Conservation (phyloP, 345 rosid species). For the Linum trigynum region DNA sequence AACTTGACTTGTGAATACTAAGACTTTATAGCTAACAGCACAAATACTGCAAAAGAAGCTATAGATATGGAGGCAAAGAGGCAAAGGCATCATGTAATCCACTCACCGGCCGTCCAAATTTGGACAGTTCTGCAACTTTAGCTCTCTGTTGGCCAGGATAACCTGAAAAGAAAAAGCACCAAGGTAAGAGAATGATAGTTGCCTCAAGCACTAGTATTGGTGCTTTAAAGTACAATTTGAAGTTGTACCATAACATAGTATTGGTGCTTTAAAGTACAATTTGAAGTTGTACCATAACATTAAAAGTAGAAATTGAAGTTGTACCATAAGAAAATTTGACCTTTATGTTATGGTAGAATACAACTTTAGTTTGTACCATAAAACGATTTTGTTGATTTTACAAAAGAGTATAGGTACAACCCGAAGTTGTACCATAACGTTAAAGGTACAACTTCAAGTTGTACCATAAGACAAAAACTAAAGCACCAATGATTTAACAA, state of each 20-base stretch:
- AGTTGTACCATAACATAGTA: neutral
- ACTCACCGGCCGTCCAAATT: constrained; percentile 90
- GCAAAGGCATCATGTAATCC: neutral
- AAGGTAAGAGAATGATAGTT: neutral
- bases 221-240: neutral
- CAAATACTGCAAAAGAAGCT: too few species aligned
- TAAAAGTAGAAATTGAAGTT: too few species aligned
- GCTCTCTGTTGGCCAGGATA: constrained; percentile 34
- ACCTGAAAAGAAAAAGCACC: constrained; percentile 11
- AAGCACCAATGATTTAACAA: neutral
- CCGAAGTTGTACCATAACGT: too few species aligned
- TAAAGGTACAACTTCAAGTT: too few species aligned
- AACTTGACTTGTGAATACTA: neutral
- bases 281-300: too few species aligned
- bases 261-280: too few species aligned
- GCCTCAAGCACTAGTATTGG: neutral
- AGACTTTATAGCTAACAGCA: neutral
- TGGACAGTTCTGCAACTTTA: constrained; percentile 73
- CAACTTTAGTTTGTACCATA: too few species aligned
- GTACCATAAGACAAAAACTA: too few species aligned
- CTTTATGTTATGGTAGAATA: too few species aligned
- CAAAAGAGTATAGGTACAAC: too few species aligned
- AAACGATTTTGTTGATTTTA: neutral
- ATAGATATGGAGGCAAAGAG: neutral
- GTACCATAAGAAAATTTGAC: too few species aligned